Evolutionary conservation across 2,329 filamentous ascomycete genomes (phyloP).

Genomic region (Stenocarpella maydis): DNA sequence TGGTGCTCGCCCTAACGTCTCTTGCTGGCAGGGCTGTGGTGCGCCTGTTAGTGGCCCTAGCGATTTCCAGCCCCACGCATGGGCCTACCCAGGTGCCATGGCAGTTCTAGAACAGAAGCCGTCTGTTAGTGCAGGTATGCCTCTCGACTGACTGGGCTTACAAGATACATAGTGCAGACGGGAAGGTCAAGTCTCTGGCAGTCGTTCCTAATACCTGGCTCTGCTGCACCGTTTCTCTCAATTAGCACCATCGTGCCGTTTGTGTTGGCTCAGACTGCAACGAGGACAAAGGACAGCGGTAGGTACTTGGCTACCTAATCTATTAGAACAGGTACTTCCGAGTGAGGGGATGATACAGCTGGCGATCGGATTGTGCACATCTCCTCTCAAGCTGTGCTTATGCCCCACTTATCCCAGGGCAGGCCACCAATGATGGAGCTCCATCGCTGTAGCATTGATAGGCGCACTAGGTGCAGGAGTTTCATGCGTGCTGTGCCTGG

Average conservation of each 20-base stretch:
- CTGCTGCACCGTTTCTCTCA: background rate
- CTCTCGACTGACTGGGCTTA: background rate
- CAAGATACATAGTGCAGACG: background rate
- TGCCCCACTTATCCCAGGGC: background rate
- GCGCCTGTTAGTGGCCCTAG: background rate
- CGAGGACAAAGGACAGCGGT: background rate
- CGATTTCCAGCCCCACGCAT: background rate
- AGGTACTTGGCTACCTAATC: no score
- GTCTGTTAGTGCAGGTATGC: background rate
- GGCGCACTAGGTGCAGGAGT: no score
- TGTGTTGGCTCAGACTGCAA: background rate
- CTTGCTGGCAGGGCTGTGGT: background rate
- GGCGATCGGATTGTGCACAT: background rate
- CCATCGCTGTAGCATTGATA: background rate
- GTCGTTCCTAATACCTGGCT: background rate
- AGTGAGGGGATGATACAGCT: background rate
- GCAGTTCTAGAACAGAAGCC: background rate
- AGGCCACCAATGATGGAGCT: slow-evolving; percentile 8
- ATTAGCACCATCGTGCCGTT: background rate
- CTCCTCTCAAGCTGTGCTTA: slow-evolving; percentile 2
- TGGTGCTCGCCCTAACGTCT: background rate
- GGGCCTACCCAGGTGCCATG: background rate
- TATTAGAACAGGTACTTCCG: no score
- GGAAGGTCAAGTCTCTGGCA: background rate
- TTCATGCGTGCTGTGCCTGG: slow-evolving; percentile 5